Conservation (phyloP, 2,329 filamentous ascomycete genomes). For the Neoarthrinium moseri region DNA sequence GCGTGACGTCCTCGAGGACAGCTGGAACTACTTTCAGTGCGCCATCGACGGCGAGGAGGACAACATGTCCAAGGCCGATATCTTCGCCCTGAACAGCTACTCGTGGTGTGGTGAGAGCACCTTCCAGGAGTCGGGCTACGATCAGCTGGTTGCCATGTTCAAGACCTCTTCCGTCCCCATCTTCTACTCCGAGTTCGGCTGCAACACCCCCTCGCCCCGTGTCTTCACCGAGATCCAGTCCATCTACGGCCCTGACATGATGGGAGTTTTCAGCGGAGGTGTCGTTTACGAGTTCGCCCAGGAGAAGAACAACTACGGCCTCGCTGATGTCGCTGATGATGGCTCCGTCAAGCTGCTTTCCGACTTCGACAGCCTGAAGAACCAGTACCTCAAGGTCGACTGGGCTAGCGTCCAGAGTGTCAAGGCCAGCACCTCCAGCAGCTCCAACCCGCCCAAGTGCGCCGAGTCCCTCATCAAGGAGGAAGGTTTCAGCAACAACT, state of each 20-base stretch:
- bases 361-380: slow-evolving; percentile 73
- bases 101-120: slow-evolving; percentile 69
- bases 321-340: slow-evolving; percentile 61
- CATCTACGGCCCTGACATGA: slow-evolving; percentile 73
- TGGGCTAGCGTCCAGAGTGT: slow-evolving; percentile 63
- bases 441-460: slow-evolving; percentile 63
- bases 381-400: slow-evolving; percentile 74
- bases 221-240: slow-evolving; percentile 73
- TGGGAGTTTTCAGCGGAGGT: slow-evolving; percentile 66
- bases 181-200: slow-evolving; percentile 82
- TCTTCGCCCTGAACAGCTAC: slow-evolving; percentile 78
- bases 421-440: slow-evolving; percentile 56
- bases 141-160: slow-evolving; percentile 65
- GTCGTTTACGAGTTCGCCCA: slow-evolving; percentile 80
- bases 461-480: slow-evolving; percentile 62
- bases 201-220: slow-evolving; percentile 70
- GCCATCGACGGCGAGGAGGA: slow-evolving; percentile 49
- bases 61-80: slow-evolving; percentile 65
- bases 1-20: slow-evolving; percentile 69
- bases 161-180: slow-evolving; percentile 65
- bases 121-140: slow-evolving; percentile 62
- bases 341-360: slow-evolving; percentile 55
- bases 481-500: slow-evolving; percentile 72
- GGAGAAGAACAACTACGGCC: slow-evolving; percentile 64
- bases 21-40: slow-evolving; percentile 75